A percentile compares a stretch with the other conserved stretches of the same genome.
These are phyloP conservation scores for Penicillium angulare DNA, from an alignment of 495 filamentous ascomycete species.

Conservation along the genomic window DNA sequence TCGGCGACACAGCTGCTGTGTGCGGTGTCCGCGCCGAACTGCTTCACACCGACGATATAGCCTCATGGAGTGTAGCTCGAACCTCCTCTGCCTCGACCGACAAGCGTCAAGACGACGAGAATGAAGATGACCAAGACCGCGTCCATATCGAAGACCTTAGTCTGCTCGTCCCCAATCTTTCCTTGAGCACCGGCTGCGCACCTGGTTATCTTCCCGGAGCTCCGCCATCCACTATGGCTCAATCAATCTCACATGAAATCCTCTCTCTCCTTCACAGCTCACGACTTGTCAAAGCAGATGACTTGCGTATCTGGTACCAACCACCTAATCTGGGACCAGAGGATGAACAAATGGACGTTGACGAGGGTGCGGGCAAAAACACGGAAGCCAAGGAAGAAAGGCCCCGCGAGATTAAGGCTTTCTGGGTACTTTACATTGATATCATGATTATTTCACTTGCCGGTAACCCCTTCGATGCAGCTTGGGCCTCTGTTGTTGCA, in stretches of 20 bases:
- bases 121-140: slow-evolving; percentile 47
- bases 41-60: slow-evolving; percentile 66
- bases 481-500: slow-evolving; percentile 79
- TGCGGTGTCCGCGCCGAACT: slow-evolving; percentile 89
- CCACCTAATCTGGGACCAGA: slow-evolving; percentile 42
- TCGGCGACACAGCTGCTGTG: slow-evolving; percentile 87
- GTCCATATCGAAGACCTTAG: slow-evolving; percentile 57
- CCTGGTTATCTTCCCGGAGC: slow-evolving; percentile 80
- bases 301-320: slow-evolving; percentile 68
- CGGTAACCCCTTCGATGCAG: slow-evolving; percentile 85
- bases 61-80: slow-evolving; percentile 55
- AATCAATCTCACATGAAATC: slow-evolving; percentile 76
- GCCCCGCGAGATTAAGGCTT: slow-evolving; percentile 66
- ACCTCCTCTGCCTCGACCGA: slow-evolving; percentile 23
- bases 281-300: slow-evolving; percentile 56
- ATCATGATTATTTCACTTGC: slow-evolving; percentile 86
- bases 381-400: slow-evolving; percentile 6
- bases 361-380: slow-evolving; percentile 20
- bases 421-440: slow-evolving; percentile 94
- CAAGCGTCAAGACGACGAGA: slow-evolving; percentile 27
- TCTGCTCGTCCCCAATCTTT: slow-evolving; percentile 89
- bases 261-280: slow-evolving; percentile 70
- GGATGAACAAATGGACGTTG: slow-evolving; percentile 46
- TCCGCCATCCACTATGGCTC: slow-evolving; percentile 75
- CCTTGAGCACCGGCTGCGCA: slow-evolving; percentile 83